phyloP scores from a whole-genome alignment of 176 grass and related monocot species.

The Avena insularis region DNA sequence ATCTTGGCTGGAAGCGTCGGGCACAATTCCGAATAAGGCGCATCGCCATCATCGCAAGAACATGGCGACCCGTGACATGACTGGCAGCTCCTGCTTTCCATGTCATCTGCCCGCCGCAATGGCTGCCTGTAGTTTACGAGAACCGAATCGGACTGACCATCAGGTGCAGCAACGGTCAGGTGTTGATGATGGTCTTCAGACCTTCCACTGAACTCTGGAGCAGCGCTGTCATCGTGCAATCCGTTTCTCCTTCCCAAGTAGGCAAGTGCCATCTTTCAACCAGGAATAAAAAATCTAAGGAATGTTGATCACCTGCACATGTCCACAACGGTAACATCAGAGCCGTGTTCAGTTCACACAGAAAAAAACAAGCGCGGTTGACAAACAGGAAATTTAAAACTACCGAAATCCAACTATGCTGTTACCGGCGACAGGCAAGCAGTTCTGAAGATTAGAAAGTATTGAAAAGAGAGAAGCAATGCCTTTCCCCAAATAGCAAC shows the following conservation, averaged over 20 bases:
- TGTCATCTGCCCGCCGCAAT: constrained; percentile 45
- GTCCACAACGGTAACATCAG: not conserved
- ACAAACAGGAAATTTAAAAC: constrained; percentile 13
- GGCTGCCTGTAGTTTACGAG: constrained; percentile 40
- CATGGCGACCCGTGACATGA: constrained; percentile 38
- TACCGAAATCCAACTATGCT: constrained; percentile 10
- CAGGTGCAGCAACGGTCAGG: constrained; percentile 15
- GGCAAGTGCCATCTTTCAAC: constrained; percentile 35
- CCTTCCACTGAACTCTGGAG: constrained; percentile 56
- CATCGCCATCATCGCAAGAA: constrained; percentile 32
- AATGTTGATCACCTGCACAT: constrained; percentile 34
- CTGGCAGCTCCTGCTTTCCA: constrained; percentile 44
- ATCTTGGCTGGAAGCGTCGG: constrained; percentile 49
- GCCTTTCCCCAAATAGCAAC: not conserved
- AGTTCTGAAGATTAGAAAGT: constrained; percentile 32
- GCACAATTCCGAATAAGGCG: constrained; percentile 26
- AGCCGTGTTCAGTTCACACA: constrained; percentile 18
- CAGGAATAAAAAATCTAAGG: not conserved
- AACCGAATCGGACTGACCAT: constrained; percentile 29
- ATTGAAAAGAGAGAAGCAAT: constrained; percentile 2
- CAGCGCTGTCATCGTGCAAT: constrained; percentile 9
- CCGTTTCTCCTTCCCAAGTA: constrained; percentile 53
- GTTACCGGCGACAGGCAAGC: not conserved
- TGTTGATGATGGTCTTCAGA: constrained; percentile 27
- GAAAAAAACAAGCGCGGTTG: not conserved